Conservation (phyloP, 2,329 filamentous ascomycete genomes). For the Aureobasidium sp. region DNA sequence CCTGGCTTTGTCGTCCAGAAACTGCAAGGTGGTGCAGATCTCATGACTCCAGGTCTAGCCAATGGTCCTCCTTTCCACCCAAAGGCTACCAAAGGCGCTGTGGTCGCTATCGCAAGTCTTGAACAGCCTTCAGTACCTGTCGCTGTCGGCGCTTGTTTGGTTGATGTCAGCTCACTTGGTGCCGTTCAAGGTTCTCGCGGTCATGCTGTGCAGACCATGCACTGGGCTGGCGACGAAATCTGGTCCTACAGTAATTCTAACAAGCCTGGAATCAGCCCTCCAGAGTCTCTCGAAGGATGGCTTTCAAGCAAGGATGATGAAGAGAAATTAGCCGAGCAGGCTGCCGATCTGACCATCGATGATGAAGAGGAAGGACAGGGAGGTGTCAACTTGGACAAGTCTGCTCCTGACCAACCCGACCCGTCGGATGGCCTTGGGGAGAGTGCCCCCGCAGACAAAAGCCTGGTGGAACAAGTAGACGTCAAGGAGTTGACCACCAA, state of each 20-base stretch:
- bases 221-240: constrained; percentile 64
- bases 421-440: constrained; percentile 15
- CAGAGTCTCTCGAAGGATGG: constrained; percentile 49
- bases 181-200: constrained; percentile 55
- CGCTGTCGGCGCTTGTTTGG: constrained; percentile 58
- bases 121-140: constrained; percentile 55
- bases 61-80: constrained; percentile 57
- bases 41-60: constrained; percentile 62
- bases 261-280: constrained; percentile 46
- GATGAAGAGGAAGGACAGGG: constrained; percentile 40
- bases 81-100: constrained; percentile 51
- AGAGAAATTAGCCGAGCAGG: constrained; percentile 33
- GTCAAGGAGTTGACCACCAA: constrained; percentile 49
- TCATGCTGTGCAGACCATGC: constrained; percentile 57
- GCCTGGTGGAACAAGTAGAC: constrained; percentile 31
- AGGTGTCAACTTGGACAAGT: constrained; percentile 35
- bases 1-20: constrained; percentile 56
- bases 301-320: constrained; percentile 25
- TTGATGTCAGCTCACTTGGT: constrained; percentile 52
- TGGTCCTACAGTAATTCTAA: constrained; percentile 56
- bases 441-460: constrained; percentile 25
- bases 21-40: constrained; percentile 56
- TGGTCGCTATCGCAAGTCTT: constrained; percentile 57
- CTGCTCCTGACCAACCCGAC: constrained; percentile 4
- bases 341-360: constrained; percentile 35